Evolutionary conservation across 2,329 filamentous ascomycete genomes (phyloP), one percentile per base, ranked within the genome.

Genomic region (Allantophomopsis cytisporea): DNA sequence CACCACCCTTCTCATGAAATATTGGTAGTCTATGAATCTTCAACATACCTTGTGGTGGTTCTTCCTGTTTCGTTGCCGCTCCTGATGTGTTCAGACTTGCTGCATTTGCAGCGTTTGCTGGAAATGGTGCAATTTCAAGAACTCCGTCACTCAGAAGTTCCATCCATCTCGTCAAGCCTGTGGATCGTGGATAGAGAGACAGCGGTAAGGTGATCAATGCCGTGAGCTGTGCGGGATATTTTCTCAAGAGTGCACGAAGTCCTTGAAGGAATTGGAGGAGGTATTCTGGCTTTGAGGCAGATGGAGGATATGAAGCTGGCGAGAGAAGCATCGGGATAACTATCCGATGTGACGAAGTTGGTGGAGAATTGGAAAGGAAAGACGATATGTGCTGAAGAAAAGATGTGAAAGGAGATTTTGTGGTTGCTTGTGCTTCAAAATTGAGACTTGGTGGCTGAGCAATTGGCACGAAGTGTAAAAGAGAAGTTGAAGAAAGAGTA

Each of bases 1-100:
- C 86, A 2, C 87, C 87, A 2, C 91, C 89, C 48, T 83, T 85
- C 55, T 96, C 89, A 43, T 93, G 84, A 47, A 85, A 80, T 1
- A 94, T 68, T 0, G 91, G 89, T 30, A 96, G 60, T 39, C 80
- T 80, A 57, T 94, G 85, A 1, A 93, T 74, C 45, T 79, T 83
- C 14, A 96, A 62, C 60, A 96, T 74, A 1, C 91, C 91, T 55
- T 96, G 89, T 1, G 83, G 79, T 41, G 80, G 76, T 42, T 94
- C 86, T 43, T 84, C 80, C 48, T 61, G 66, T 32, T 69, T 62
- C 35, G 71, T 71, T 2, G 72, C 64, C 4, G 71, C 57, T 40
- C 66, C 62, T 38, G 73, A 64, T 42, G 75, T 66, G 34, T 61
- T 36, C 39, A 52, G 60, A 30, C 45, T 40, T 32, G 49, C 38